These are phyloP conservation scores for Ziziphus jujuba DNA, from an alignment of 306 rosid genomes.

Conservation along the genomic window DNA sequence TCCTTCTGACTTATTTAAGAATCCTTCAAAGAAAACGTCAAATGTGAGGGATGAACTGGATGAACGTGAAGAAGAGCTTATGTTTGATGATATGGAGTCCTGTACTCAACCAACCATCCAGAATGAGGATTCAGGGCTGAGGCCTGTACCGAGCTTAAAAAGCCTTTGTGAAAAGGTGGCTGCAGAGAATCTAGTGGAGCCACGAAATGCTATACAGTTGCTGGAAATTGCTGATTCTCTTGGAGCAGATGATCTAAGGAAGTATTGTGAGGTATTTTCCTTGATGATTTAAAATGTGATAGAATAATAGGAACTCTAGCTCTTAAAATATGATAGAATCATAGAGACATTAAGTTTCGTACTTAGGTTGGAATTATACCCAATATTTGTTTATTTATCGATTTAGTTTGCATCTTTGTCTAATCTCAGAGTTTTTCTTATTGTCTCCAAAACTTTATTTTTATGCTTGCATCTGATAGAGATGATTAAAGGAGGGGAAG, in stretches of 20 bases:
- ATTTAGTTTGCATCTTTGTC: background rate
- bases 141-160: constrained; percentile 66
- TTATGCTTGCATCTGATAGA: background rate
- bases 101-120: constrained; percentile 27
- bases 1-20: constrained; percentile 36
- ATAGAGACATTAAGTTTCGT: background rate
- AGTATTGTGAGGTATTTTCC: constrained; percentile 76
- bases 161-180: constrained; percentile 87
- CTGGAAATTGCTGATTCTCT: constrained; percentile 92
- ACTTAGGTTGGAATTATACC: background rate
- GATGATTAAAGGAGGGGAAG: background rate
- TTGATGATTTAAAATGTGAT: background rate
- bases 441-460: background rate
- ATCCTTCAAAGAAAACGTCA: constrained; percentile 39
- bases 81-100: constrained; percentile 59
- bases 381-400: background rate
- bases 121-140: constrained; percentile 39
- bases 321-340: background rate
- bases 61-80: constrained; percentile 63
- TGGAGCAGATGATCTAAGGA: constrained; percentile 72
- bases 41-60: constrained; percentile 47
- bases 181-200: constrained; percentile 87
- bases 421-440: background rate
- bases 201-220: constrained; percentile 81
- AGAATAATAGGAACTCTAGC: constrained; percentile 4